These are phyloP conservation scores for Gymnopilus junonius DNA, from an alignment of 768 basidiomycete species.

Conservation along the genomic window DNA sequence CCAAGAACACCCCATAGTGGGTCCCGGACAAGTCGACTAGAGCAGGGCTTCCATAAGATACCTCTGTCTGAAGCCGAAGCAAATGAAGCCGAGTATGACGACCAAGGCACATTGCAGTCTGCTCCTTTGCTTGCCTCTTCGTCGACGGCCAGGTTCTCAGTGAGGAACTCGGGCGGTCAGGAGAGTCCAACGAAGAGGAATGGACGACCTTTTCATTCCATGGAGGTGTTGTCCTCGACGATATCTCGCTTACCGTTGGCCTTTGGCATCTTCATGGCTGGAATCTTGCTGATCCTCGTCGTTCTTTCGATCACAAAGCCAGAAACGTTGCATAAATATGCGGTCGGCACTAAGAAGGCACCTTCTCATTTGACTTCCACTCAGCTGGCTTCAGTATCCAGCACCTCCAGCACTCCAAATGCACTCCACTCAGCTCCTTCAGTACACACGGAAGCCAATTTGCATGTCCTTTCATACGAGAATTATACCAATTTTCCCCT, in stretches of 20 bases:
- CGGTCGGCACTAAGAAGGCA: slow-evolving; percentile 36
- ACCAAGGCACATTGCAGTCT: slow-evolving; percentile 44
- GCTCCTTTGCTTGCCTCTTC: slow-evolving; percentile 55
- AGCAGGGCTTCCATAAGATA: slow-evolving; percentile 55
- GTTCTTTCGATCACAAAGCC: slow-evolving; percentile 55
- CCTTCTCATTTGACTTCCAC: slow-evolving; percentile 10
- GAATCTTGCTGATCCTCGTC: slow-evolving; percentile 49
- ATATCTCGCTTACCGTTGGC: slow-evolving; percentile 45
- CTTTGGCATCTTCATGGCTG: slow-evolving; percentile 47
- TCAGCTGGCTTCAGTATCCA: slow-evolving; percentile 11
- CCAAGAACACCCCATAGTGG: slow-evolving; percentile 62
- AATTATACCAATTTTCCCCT: slow-evolving; percentile 65
- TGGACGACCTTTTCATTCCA: slow-evolving; percentile 13
- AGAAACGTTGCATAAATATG: slow-evolving; percentile 47
- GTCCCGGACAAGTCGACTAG: slow-evolving; percentile 59
- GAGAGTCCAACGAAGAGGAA: slow-evolving; percentile 7
- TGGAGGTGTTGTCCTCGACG: slow-evolving; percentile 20
- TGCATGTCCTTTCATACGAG: slow-evolving; percentile 51
- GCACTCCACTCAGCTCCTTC: slow-evolving; percentile 5
- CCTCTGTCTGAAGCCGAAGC: slow-evolving; percentile 47
- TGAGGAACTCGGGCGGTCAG: slow-evolving; percentile 40
- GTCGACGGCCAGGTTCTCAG: slow-evolving; percentile 42
- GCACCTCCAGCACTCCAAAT: slow-evolving; percentile 17
- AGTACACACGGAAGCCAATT: slow-evolving; percentile 21
- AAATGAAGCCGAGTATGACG: slow-evolving; percentile 43